Evolutionary conservation across 2,329 filamentous ascomycete genomes (phyloP), one percentile per base, ranked within the genome.

Genomic region (Colletotrichum limetticola): DNA sequence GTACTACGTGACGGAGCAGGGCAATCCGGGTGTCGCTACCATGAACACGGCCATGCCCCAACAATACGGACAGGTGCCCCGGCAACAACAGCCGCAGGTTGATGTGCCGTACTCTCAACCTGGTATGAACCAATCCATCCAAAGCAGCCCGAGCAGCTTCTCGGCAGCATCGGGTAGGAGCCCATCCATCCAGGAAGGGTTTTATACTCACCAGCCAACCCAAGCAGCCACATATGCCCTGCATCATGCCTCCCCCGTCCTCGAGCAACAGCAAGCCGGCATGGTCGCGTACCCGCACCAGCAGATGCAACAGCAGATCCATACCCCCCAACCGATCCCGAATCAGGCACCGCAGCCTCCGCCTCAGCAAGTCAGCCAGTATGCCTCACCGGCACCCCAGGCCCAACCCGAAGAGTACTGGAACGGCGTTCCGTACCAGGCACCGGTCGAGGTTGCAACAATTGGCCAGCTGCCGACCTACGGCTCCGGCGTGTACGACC

Each of bases 1-100:
- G 6, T 90, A 86, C 78, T 92, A 91, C 76, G 85, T 91, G 35
- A 87, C 90, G 1, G 90, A 92, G 69, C 88, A 91, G 75, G 87
- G 85, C 78, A 91, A 91, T 76, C 89, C 90, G 11, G 89, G 87
- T 14, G 87, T 92, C 6, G 90, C 89, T 37, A 91, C 89, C 14
- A 88, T 91, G 86, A 90, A 88, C 80, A 86, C 88, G 12, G 86
- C 84, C 7, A 81, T 89, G 60, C 83, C 85, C n/a, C 80, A 84
- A 7, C 82, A 86, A 69, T 89, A 89, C 79, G 70, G 66, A 37
- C 87, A 89, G 63, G 83, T 89, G 62, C 84, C 86, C n/a, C 84
- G 85, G 46, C 85, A 86, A 75, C 71, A 74, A 37, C 66, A 73
- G 62, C 56, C 62, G 58, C 85, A 86, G 59, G 82, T 85, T 30